Conservation (phyloP, 2,329 filamentous ascomycete species). For the Knufia fluminis region DNA sequence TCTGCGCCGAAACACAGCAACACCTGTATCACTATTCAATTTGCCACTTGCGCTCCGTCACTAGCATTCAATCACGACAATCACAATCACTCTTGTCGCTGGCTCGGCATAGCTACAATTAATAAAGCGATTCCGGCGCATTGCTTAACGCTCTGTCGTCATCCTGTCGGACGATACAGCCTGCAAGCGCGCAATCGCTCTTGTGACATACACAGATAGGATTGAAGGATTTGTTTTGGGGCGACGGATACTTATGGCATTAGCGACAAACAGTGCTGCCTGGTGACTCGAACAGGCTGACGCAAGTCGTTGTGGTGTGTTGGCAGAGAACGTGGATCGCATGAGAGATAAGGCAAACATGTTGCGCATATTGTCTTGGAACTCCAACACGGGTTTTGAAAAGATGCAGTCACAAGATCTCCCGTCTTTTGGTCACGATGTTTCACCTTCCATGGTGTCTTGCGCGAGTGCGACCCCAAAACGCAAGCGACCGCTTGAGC, state of each 20-base stretch:
- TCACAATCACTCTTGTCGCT: constrained; percentile 11
- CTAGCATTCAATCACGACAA: constrained; percentile 11
- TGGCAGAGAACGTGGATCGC: background rate
- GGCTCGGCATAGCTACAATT: constrained; percentile 1
- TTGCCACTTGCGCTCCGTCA: background rate
- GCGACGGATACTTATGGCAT: background rate
- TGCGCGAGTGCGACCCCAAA: constrained; percentile 35
- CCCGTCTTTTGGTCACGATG: constrained; percentile 34
- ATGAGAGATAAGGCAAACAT: constrained; percentile 25
- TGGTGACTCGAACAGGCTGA: constrained; percentile 10
- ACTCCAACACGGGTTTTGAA: constrained; percentile 36
- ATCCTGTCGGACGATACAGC: background rate
- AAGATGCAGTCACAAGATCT: constrained; percentile 36
- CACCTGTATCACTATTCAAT: constrained; percentile 13
- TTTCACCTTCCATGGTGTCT: constrained; percentile 9
- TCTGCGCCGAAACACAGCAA: constrained; percentile 12
- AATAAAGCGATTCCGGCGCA: background rate
- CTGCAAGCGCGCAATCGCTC: background rate
- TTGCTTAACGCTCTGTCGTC: background rate
- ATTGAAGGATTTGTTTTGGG: background rate
- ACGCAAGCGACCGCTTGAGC: constrained; percentile 41
- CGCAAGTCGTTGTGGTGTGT: background rate
- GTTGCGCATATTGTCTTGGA: constrained; percentile 41
- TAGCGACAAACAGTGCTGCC: constrained; percentile 7
- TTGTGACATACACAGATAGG: background rate